phyloP scores from a whole-genome alignment of 495 filamentous ascomycete genomes.

The Parathielavia appendiculata region DNA sequence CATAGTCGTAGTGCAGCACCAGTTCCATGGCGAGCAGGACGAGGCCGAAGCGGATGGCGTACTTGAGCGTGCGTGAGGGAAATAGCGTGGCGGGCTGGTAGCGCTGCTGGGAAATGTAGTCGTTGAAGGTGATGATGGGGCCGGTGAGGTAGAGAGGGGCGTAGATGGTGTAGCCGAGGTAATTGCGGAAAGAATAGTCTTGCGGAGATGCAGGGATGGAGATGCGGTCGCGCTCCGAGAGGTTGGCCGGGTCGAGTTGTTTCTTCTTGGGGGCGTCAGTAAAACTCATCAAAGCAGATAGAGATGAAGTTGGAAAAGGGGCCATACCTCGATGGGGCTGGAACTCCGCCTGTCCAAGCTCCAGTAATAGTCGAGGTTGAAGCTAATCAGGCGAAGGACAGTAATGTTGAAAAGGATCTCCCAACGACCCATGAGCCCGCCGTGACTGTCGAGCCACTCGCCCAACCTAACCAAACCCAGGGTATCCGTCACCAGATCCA shows the following conservation, averaged over 20 bases:
- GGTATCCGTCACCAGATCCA: constrained; percentile 30
- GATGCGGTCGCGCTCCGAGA: constrained; percentile 85
- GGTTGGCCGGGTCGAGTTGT: constrained; percentile 75
- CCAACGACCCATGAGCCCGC: constrained; percentile 83
- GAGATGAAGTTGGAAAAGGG: neutral
- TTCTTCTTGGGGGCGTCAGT: constrained; percentile 91
- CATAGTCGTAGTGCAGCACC: constrained; percentile 89
- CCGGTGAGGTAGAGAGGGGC: constrained; percentile 89
- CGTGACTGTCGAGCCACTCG: constrained; percentile 63
- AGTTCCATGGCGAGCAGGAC: constrained; percentile 87
- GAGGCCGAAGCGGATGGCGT: constrained; percentile 78
- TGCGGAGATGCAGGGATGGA: constrained; percentile 61
- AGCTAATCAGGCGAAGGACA: constrained; percentile 87
- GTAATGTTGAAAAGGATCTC: constrained; percentile 96
- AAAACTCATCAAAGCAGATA: constrained; percentile 7
- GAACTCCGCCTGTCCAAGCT: constrained; percentile 60
- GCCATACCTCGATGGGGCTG: constrained; percentile 78
- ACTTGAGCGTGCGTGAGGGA: constrained; percentile 59
- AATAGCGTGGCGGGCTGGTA: constrained; percentile 66
- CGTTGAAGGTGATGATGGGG: constrained; percentile 95
- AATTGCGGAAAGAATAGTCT: constrained; percentile 77
- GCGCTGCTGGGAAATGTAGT: constrained; percentile 81
- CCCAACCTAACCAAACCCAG: constrained; percentile 52
- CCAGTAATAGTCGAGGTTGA: constrained; percentile 98
- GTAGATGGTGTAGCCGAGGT: constrained; percentile 83